Conservation (phyloP, 192 early-diverging fungal genomes). For the Backusella macrospora region DNA sequence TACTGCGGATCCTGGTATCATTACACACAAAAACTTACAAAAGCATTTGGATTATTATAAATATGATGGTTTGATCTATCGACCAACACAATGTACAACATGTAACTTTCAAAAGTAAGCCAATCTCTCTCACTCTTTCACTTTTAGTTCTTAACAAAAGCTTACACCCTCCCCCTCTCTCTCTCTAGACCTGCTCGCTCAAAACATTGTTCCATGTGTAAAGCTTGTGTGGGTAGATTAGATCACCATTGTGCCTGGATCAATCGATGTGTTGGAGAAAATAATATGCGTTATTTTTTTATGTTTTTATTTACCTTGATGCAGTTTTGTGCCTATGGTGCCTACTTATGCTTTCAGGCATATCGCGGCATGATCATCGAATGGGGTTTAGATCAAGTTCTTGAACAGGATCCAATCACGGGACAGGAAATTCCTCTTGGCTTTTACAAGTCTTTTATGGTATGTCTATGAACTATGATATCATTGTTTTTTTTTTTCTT, state of each 20-base stretch:
- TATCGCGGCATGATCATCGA: conserved; percentile 39
- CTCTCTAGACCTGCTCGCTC: conserved; percentile 55
- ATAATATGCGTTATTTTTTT: conserved; percentile 59
- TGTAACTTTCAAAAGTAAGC: conserved; percentile 56
- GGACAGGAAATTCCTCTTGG: conserved; percentile 27
- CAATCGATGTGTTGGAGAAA: conserved; percentile 56
- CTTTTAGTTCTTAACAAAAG: too few relatives aligned
- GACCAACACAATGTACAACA: conserved; percentile 52
- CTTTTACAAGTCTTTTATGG: conserved; percentile 45
- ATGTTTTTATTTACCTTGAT: conserved; percentile 50
- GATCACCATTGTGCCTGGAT: conserved; percentile 63
- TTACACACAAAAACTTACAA: conserved; percentile 46
- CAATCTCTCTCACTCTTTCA: too few relatives aligned
- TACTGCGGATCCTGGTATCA: conserved; percentile 46
- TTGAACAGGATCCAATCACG: conserved; percentile 20
- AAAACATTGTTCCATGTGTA: conserved; percentile 60
- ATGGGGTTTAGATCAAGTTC: conserved; percentile 34
- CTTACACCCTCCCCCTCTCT: too few relatives aligned
- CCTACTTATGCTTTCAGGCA: conserved; percentile 47
- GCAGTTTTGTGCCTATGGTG: conserved; percentile 54
- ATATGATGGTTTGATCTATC: conserved; percentile 50
- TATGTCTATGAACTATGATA: conserved; percentile 27
- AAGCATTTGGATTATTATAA: conserved; percentile 44
- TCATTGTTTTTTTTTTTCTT: neutral
- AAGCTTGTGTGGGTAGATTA: conserved; percentile 48